Percentiles rank a stretch among this genome's conserved stretches.
These are phyloP conservation scores for Tubosaeta brunneosetosa DNA, from an alignment of 768 basidiomycete species.

Conservation along the genomic window DNA sequence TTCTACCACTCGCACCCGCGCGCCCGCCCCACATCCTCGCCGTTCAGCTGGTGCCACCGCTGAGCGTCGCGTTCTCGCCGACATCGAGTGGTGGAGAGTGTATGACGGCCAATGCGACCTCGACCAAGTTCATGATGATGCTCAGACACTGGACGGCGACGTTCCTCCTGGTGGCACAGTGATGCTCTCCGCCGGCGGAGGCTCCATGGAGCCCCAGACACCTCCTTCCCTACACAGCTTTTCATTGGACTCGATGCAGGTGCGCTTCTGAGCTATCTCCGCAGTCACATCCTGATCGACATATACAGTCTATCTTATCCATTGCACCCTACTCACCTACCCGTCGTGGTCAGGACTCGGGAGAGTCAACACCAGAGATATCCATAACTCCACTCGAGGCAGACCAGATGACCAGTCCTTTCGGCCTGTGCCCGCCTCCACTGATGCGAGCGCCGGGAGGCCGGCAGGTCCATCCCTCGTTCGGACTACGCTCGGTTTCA, in stretches of 20 bases:
- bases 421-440: conserved; percentile 25
- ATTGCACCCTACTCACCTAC: conserved; percentile 51
- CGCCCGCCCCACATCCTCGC: conserved; percentile 37
- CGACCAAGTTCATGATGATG: conserved; percentile 23
- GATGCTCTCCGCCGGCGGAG: conserved; percentile 35
- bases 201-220: conserved; percentile 35
- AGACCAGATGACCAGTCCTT: conserved; percentile 35
- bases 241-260: conserved; percentile 25
- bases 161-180: conserved; percentile 24
- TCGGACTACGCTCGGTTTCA: conserved; percentile 41
- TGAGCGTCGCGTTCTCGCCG: conserved; percentile 69
- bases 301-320: conserved; percentile 36
- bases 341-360: conserved; percentile 40
- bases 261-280: conserved; percentile 2
- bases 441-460: conserved; percentile 17
- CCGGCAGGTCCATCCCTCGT: conserved; percentile 24
- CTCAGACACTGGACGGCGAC: conserved; percentile 6
- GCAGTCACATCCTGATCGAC: conserved; percentile 20
- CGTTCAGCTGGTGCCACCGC: conserved; percentile 63
- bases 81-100: conserved; percentile 87
- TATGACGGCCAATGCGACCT: conserved; percentile 58
- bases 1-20: conserved; percentile 37
- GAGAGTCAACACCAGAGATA: conserved; percentile 55
- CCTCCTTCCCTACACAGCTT: conserved; percentile 27
- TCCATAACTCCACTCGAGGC: conserved; percentile 36